Conservation (phyloP, 495 filamentous ascomycete species). For the Bryoglossum gracile region DNA sequence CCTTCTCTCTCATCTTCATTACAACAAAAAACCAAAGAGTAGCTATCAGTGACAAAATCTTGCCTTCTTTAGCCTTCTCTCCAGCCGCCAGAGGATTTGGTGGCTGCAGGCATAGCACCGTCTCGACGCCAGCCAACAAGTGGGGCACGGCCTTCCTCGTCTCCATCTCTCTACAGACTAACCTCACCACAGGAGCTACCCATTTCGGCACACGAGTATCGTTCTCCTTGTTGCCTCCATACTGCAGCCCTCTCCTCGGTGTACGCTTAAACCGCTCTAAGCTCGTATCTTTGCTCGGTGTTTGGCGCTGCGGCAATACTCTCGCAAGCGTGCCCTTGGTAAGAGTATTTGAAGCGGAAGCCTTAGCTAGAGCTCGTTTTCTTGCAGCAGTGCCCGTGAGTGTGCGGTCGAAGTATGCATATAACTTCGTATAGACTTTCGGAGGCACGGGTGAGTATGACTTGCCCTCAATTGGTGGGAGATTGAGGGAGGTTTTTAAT, state of each 20-base stretch:
- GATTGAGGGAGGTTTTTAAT: slow-evolving; percentile 72
- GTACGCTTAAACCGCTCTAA: slow-evolving; percentile 35
- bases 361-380: neutral
- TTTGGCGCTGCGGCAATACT: slow-evolving; percentile 8
- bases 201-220: slow-evolving; percentile 45
- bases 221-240: slow-evolving; percentile 7
- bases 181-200: slow-evolving; percentile 58
- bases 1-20: slow-evolving; percentile 35
- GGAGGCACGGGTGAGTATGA: slow-evolving; percentile 85
- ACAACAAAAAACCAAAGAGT: slow-evolving; percentile 59
- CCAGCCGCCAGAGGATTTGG: slow-evolving; percentile 27
- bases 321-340: neutral
- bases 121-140: slow-evolving; percentile 55
- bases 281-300: slow-evolving; percentile 19
- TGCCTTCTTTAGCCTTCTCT: slow-evolving; percentile 21
- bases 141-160: slow-evolving; percentile 46
- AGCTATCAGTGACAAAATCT: slow-evolving; percentile 50
- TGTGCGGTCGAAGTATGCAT: slow-evolving; percentile 68
- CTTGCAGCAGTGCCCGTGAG: slow-evolving; percentile 36
- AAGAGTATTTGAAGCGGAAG: slow-evolving; percentile 1
- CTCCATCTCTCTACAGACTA: slow-evolving; percentile 49
- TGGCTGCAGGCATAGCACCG: slow-evolving; percentile 36
- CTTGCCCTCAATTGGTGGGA: slow-evolving; percentile 70
- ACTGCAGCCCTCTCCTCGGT: slow-evolving; percentile 35
- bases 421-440: slow-evolving; percentile 76